Evolutionary conservation across 176 grass and related monocot species (phyloP).

Genomic region (Puya raimondii): DNA sequence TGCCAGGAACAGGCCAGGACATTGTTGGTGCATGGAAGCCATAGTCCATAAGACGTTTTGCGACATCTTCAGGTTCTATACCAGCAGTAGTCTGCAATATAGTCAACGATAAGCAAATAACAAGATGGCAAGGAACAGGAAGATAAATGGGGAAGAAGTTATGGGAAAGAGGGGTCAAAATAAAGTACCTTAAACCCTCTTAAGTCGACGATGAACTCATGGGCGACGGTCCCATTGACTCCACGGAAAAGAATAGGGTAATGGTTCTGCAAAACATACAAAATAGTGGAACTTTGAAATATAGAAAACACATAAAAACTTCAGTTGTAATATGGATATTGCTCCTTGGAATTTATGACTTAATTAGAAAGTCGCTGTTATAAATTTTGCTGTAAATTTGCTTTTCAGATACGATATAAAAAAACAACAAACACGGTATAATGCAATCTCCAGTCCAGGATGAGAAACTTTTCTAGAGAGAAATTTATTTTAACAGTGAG

Average conservation of each 20-base stretch:
- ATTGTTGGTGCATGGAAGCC: conserved; percentile 96
- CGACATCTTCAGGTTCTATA: conserved; percentile 92
- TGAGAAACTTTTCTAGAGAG: too few relatives aligned
- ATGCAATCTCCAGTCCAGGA: too few relatives aligned
- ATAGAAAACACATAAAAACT: conserved; percentile 6
- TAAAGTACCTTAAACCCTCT: conserved; percentile 87
- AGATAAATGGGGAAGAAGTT: conserved; percentile 5
- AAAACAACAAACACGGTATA: not conserved
- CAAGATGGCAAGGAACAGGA: conserved; percentile 7
- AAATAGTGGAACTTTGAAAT: conserved; percentile 14
- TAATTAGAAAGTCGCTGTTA: too few relatives aligned
- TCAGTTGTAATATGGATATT: not conserved
- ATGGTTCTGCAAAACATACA: conserved; percentile 57
- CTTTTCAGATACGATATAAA: not conserved
- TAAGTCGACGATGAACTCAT: conserved; percentile 97
- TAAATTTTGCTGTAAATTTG: too few relatives aligned
- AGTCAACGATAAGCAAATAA: conserved; percentile 7
- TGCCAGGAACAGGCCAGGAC: conserved; percentile 99
- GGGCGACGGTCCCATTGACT: conserved; percentile 93
- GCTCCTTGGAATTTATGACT: too few relatives aligned
- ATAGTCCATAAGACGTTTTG: conserved; percentile 95
- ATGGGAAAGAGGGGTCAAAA: not conserved
- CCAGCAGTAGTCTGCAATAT: conserved; percentile 65
- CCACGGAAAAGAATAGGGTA: conserved; percentile 98
- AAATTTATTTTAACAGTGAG: too few relatives aligned